Evolutionary conservation across 208 protist genomes (phyloP), one percentile per base, ranked within the genome.

Genomic region (Leishmania tarentolae): DNA sequence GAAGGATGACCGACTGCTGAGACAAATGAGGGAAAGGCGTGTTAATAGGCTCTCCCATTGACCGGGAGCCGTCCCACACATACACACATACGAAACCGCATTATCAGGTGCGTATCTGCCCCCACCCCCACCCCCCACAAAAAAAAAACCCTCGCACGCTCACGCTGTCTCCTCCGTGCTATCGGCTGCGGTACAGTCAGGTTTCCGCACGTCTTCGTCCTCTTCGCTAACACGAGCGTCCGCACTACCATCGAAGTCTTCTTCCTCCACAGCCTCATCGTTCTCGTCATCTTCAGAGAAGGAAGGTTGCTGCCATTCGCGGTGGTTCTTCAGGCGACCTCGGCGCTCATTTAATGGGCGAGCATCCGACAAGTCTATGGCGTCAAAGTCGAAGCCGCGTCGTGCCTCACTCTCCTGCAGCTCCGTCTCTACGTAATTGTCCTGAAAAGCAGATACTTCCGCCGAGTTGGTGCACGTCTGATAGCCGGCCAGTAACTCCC

Each of bases 401-500:
- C 91, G 86, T 46, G 74, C 89, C 61, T 86, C 86, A 66, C 89
- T 88, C 72, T 85, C 87, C 50, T 66, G 53, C 59, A 71, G 70
- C 80, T 94, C 86, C 50, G 35, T 77, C 66, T 77, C 83, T 37
- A 95, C 83, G 74, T 91, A 91, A 42, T 78, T 59, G 11, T 93
- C 86, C 87, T 98, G 94, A 77, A 95, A 95, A 0, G 87, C 91
- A 24, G 70, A 59, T 17, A 98, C 81, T 80, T 95, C 93, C 19
- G 79, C 88, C 37, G 88, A 81, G 78, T 91, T 90, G 9, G 83
- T 53, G 83, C 94, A 96, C 47, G 42, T 53, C 66, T 81, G 83
- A 68, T 98, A 97, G 19, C 88, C 88, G 19, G 97, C 94, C n/a
- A 99, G 88, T 15, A 99, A 82, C 76, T 99, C 97, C 19, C 81